Evolutionary conservation across 2,329 filamentous ascomycete genomes (phyloP).

Genomic region (Alternaria longipes): DNA sequence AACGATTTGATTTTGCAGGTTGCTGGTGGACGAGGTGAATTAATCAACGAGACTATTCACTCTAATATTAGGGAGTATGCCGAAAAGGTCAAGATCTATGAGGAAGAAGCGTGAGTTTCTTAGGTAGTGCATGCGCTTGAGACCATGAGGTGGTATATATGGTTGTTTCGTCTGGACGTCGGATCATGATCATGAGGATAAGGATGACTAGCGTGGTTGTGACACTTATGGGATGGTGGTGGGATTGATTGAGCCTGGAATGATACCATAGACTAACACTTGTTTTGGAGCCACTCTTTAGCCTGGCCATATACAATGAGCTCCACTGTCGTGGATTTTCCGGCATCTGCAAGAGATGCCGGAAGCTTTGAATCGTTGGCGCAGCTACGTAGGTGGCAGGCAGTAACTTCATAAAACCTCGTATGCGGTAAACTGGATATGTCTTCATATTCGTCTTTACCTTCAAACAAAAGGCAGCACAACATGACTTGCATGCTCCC

Average conservation of each 20-base stretch:
- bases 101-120: constrained; percentile 51
- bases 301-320: too few relatives aligned
- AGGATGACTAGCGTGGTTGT: not conserved
- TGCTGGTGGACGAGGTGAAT: constrained; percentile 82
- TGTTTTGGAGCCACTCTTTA: not conserved
- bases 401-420: too few relatives aligned
- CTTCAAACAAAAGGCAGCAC: constrained; percentile 12
- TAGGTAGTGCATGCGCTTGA: not conserved
- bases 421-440: too few relatives aligned
- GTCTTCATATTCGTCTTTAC: not conserved
- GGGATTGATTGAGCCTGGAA: not conserved
- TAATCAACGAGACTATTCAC: constrained; percentile 78
- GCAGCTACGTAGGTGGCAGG: too few relatives aligned
- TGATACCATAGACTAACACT: constrained; percentile 23
- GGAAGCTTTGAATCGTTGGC: too few relatives aligned
- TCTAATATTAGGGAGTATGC: constrained; percentile 87
- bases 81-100: constrained; percentile 81
- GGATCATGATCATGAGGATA: not conserved
- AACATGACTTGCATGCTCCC: constrained; percentile 12
- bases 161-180: not conserved
- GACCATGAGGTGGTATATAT: not conserved
- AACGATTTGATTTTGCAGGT: constrained; percentile 91
- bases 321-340: too few relatives aligned
- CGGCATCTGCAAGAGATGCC: too few relatives aligned
- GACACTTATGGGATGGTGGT: not conserved